Evolutionary conservation across 2,329 filamentous ascomycete genomes (phyloP), one percentile per base, ranked within the genome.

Genomic region (Aspergillus neoniger): DNA sequence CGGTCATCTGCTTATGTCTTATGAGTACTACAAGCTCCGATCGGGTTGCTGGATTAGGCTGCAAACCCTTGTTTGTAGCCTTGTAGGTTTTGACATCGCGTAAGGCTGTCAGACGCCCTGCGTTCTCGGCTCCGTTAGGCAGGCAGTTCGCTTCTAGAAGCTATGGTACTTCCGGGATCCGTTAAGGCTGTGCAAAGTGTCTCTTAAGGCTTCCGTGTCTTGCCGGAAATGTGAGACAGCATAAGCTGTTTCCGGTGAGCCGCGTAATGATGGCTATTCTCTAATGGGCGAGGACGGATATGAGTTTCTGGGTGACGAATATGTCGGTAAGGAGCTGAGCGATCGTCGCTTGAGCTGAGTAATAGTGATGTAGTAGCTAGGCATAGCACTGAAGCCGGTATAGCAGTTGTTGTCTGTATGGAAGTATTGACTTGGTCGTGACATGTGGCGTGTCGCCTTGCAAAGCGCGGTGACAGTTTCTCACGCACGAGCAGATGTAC

Each of bases 131-230:
- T 47, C 19, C 43, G 36, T 53, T 32, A 39, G 53, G 53, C 25
- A 47, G 39, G 53, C 28, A 47, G 30, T 43, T 25, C 39, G 53
- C 53, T 55, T 47, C 41, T 38, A 44, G 53, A 30, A 55, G 53
- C 25, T 10, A 43, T 43, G 19, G 15, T 14, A 55, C 14, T 44
- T 55, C 53, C 19, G 44, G 53, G 23, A 55, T 12, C 38, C 25
- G 25, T 44, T 47, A 55, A 55, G 53, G 39, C 53, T 43, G 53
- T 47, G 41, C 17, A 23, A 30, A 30, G 28, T 47, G 39, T 17
- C 17, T 10, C 19, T 32, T 48, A 17, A 32, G 9, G 25, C 25
- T 50, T 50, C 25, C 47, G 47, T n/a, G 25, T 50, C 47, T 17
- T 50, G 47, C 47, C 25, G 47, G 47, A 3, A 12, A 14, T 23